A percentile compares a stretch with the other conserved stretches of the same genome.
phyloP scores from a whole-genome alignment of 2,329 filamentous ascomycete genomes.

The Paraphaeosphaeria sporulosa region DNA sequence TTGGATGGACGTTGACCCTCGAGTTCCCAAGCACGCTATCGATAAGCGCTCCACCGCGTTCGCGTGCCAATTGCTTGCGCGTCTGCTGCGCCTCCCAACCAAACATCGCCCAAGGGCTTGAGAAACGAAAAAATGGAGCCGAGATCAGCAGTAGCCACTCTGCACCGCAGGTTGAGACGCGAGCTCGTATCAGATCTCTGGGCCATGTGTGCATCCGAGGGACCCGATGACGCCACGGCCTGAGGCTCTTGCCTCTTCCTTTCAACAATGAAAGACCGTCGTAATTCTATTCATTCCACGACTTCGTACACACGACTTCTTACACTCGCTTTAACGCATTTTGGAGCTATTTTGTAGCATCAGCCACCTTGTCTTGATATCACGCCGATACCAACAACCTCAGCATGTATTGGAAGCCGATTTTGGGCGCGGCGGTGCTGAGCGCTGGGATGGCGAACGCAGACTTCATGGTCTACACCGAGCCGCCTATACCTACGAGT shows the following conservation, averaged over 20 bases:
- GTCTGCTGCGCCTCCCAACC: constrained; percentile 7
- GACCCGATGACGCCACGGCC: constrained; percentile 2
- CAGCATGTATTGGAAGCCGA: constrained; percentile 10
- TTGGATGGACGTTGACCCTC: background rate
- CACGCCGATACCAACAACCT: background rate
- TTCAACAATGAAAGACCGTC: background rate
- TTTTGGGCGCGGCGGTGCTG: constrained; percentile 12
- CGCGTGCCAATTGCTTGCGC: background rate
- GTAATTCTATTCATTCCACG: background rate
- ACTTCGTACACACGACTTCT: background rate
- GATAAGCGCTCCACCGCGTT: background rate
- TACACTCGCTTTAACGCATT: background rate
- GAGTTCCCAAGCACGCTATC: background rate
- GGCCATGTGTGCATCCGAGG: background rate
- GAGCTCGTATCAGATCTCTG: background rate
- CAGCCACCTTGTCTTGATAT: background rate
- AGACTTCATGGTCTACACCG: constrained; percentile 44
- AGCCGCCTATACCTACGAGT: constrained; percentile 37
- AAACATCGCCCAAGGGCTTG: background rate
- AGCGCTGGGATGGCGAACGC: constrained; percentile 26
- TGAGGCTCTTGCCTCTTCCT: background rate
- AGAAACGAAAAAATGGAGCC: constrained; percentile 4
- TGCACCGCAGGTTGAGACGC: constrained; percentile 2
- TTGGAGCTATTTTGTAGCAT: background rate
- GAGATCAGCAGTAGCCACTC: constrained; percentile 6